These are phyloP conservation scores for Leptographium procerum DNA, from an alignment of 2,329 filamentous ascomycete species.

Conservation along the genomic window DNA sequence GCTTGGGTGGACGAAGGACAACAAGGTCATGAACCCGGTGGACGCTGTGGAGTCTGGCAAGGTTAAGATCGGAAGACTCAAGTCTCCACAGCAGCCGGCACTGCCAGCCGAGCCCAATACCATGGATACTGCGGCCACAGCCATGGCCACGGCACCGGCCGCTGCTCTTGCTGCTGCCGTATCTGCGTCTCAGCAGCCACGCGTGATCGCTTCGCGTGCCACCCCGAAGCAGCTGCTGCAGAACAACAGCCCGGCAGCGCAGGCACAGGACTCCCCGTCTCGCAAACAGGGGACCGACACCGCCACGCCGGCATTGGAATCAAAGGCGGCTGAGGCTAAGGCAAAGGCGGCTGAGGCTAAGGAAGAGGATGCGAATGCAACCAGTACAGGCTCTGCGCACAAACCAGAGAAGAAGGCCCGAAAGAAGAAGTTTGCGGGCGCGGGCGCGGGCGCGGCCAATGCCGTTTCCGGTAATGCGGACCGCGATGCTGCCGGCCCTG, in stretches of 20 bases:
- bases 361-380: slow-evolving; percentile 27
- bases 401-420: slow-evolving; percentile 42
- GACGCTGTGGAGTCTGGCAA: slow-evolving; percentile 65
- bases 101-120: slow-evolving; percentile 28
- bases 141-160: slow-evolving; percentile 10
- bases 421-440: slow-evolving; percentile 56
- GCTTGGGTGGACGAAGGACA: slow-evolving; percentile 82
- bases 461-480: neutral
- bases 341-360: slow-evolving; percentile 32
- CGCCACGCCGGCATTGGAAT: slow-evolving; percentile 22
- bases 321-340: slow-evolving; percentile 30
- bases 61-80: slow-evolving; percentile 64
- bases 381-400: slow-evolving; percentile 10
- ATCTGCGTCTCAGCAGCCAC: slow-evolving; percentile 12
- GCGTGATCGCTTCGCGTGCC: slow-evolving; percentile 21
- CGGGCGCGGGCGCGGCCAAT: slow-evolving; percentile 14
- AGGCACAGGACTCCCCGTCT: slow-evolving; percentile 20
- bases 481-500: slow-evolving; percentile 24
- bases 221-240: slow-evolving; percentile 25
- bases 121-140: slow-evolving; percentile 4
- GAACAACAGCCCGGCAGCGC: slow-evolving; percentile 1
- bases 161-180: no score
- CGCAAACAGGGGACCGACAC: slow-evolving; percentile 22
- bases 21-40: slow-evolving; percentile 70
- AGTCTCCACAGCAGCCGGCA: slow-evolving; percentile 32